Percentiles rank a stretch among this genome's conserved stretches.
Conservation (phyloP, 768 basidiomycete genomes). For the Ephemerocybe angulata region DNA sequence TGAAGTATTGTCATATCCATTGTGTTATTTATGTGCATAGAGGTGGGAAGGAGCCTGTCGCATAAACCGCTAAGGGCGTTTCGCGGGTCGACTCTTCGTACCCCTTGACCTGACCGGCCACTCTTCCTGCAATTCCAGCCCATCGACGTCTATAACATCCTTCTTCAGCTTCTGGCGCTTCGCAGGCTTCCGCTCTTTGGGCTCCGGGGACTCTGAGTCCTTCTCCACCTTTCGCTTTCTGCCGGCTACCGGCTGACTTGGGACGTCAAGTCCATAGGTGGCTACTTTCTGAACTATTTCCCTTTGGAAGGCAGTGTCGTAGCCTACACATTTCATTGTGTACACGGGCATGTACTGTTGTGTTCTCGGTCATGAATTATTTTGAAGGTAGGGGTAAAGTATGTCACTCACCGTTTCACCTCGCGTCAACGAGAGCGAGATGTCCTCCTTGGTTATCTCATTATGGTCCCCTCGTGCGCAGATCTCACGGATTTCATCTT, state of each 20-base stretch:
- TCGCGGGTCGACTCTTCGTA: no score
- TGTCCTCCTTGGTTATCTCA: constrained; percentile 14
- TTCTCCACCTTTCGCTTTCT: neutral
- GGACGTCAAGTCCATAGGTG: constrained; percentile 2
- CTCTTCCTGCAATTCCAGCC: neutral
- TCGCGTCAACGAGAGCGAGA: constrained; percentile 9
- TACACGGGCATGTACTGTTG: constrained; percentile 12
- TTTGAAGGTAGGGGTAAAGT: neutral
- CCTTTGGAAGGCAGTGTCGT: constrained; percentile 15
- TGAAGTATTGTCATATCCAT: no score
- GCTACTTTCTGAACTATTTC: constrained; percentile 7
- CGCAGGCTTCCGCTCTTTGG: neutral
- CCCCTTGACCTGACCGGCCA: no score
- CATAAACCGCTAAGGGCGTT: no score
- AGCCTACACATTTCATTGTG: constrained; percentile 19
- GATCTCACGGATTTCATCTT: neutral
- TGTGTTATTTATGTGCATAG: no score
- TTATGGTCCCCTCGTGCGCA: neutral
- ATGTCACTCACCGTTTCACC: constrained; percentile 15
- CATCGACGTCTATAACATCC: neutral
- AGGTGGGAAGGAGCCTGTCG: no score
- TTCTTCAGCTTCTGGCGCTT: neutral
- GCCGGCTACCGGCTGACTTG: neutral
- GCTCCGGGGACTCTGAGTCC: neutral
- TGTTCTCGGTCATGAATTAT: neutral